Percentiles rank a stretch among this genome's conserved stretches.
These are phyloP conservation scores for Solanum corneliomulleri DNA, from an alignment of 257 asterid genomes.

Conservation along the genomic window DNA sequence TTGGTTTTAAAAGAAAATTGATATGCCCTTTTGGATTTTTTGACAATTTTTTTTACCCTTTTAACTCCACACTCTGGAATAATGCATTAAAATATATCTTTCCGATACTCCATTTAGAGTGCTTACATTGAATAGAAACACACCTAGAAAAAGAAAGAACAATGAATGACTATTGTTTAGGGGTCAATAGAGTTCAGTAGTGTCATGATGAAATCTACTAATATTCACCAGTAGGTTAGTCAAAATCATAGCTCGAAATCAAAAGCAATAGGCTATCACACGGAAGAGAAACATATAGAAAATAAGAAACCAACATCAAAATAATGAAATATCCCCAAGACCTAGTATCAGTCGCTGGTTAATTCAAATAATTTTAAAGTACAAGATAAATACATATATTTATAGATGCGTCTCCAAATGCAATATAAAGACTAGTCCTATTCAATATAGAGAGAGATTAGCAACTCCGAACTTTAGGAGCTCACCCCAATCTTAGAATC, in stretches of 20 bases:
- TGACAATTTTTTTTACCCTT: too few relatives aligned
- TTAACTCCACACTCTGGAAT: too few relatives aligned
- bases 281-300: neutral
- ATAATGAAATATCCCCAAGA: neutral
- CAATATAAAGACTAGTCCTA: neutral
- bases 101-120: neutral
- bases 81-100: neutral
- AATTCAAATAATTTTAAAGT: neutral
- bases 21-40: too few relatives aligned
- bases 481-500: neutral
- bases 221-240: neutral
- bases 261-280: neutral
- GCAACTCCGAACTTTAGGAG: neutral
- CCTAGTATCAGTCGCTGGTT: neutral
- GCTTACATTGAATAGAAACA: neutral
- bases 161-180: neutral
- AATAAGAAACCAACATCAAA: neutral
- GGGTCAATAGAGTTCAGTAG: neutral
- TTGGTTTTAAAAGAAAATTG: too few relatives aligned
- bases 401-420: neutral
- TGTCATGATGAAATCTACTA: neutral
- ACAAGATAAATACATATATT: too few relatives aligned
- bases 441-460: neutral
- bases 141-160: too few relatives aligned
- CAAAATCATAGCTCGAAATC: neutral